These are phyloP conservation scores for Caryopteris hybrid DNA, from an alignment of 305 asterid genomes.

Conservation along the genomic window DNA sequence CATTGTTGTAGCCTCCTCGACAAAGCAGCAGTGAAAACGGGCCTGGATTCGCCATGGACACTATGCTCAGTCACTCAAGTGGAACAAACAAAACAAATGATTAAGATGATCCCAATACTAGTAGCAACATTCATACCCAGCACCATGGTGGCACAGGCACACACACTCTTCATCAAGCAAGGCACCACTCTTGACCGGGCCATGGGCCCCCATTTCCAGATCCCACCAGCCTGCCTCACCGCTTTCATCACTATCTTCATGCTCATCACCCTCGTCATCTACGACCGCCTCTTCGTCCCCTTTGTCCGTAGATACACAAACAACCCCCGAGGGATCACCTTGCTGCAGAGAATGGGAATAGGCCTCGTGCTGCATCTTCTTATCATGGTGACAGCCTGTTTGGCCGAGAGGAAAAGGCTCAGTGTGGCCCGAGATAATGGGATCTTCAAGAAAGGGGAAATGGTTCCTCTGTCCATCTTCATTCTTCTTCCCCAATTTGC, in stretches of 20 bases:
- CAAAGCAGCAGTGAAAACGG: slow-evolving; percentile 48
- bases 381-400: slow-evolving; percentile 41
- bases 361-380: slow-evolving; percentile 47
- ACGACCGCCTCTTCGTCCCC: slow-evolving; percentile 56
- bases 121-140: slow-evolving; percentile 52
- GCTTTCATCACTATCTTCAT: slow-evolving; percentile 60
- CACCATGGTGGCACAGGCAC: slow-evolving; percentile 48
- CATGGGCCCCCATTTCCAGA: slow-evolving; percentile 46
- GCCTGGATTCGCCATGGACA: slow-evolving; percentile 36
- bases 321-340: slow-evolving; percentile 58
- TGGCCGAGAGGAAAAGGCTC: slow-evolving; percentile 43
- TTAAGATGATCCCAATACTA: slow-evolving; percentile 58
- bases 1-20: slow-evolving; percentile 41
- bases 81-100: slow-evolving; percentile 63
- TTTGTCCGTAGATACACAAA: slow-evolving; percentile 37
- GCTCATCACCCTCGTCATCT: slow-evolving; percentile 38
- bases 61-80: slow-evolving; percentile 61
- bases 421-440: slow-evolving; percentile 39
- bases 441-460: slow-evolving; percentile 20
- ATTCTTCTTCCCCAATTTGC: slow-evolving; percentile 59
- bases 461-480: slow-evolving; percentile 49
- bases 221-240: slow-evolving; percentile 59
- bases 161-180: slow-evolving; percentile 59
- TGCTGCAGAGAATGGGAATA: slow-evolving; percentile 49
- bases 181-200: slow-evolving; percentile 43